Base-by-base conservation (phyloP, 78 protist genomes). In the Dictyostelium firmibasis region DNA sequence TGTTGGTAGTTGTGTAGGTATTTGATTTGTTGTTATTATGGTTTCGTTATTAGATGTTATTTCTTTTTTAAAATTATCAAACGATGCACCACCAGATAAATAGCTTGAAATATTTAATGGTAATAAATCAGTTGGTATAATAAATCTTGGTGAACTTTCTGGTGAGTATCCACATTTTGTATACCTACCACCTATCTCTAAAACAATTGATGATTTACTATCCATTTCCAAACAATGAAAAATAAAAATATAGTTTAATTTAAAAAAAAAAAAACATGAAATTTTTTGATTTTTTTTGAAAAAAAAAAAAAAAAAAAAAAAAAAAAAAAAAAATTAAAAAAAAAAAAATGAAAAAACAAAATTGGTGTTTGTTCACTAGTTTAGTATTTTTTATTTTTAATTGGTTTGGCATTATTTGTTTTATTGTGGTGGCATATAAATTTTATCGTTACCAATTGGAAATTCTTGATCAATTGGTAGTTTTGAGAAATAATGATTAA, bases 401-500 rank as follows among this genome's bases (percentile, higher is more conserved):
- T 60, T 70, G n/a, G n/a, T n/a, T n/a, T n/a, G n/a, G n/a, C n/a
- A n/a, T n/a, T n/a, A n/a, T 70, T 31, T 70, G 4, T 7, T 33
- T 31, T 81, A 47, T 81, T 43, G 31, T 82, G 25, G 43, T 82
- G n/a, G n/a, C 43, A 82, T 57, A 82, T 82, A 82, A 29, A 82
- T 57, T 29, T 29, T 0, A 82, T 82, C 77, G 69, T 84, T 69
- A 10, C 87, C 88, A 43, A 93, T 33, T 83, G 87, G 92, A 10
- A 94, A 60, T 78, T 94, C 97, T 53, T 72, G 83, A 53, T 69
- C 92, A 3, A 2, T 2, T n/a, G 91, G 91, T 23, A 94, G 16
- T 25, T 85, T 67, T 41, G 92, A 84, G 57, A 94, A 94, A 70
- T 94, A 94, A 57, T 78, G 64, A 25, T 94, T 74, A 69, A 94